Percentiles rank a stretch among this genome's conserved stretches.
These are phyloP conservation scores for Boletales sp. DNA, from an alignment of 768 basidiomycete species.

Conservation along the genomic window DNA sequence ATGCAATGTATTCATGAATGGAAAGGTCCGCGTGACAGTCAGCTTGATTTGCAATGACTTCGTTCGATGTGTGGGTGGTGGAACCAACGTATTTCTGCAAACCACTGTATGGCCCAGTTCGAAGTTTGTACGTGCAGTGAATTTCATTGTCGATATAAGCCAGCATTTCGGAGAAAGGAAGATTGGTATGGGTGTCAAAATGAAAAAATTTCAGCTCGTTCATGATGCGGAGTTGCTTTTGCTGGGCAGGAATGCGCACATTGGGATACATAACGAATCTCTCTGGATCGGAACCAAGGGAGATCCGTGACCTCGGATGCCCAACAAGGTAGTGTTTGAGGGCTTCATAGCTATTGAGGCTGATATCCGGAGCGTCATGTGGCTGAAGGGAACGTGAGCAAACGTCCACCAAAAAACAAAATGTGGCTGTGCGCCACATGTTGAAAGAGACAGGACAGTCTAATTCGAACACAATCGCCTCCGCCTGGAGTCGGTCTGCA, in stretches of 20 bases:
- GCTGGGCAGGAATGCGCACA: conserved; percentile 10
- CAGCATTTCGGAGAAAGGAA: conserved; percentile 15
- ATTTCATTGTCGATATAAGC: conserved; percentile 7
- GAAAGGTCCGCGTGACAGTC: conserved; percentile 38
- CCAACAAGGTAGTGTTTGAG: conserved; percentile 10
- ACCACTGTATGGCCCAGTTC: conserved; percentile 27
- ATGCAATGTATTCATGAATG: conserved; percentile 45
- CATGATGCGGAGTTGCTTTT: conserved; percentile 24
- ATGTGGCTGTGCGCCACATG: conserved; percentile 44
- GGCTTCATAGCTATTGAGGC: conserved; percentile 11
- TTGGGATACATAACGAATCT: conserved; percentile 14
- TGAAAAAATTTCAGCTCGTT: conserved; percentile 33
- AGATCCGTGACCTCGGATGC: conserved; percentile 17
- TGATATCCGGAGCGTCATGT: conserved; percentile 6
- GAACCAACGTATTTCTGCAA: conserved; percentile 35
- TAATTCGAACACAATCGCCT: conserved; percentile 41
- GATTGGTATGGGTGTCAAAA: conserved; percentile 23
- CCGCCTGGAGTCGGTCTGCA: conserved; percentile 7
- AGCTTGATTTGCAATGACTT: conserved; percentile 39
- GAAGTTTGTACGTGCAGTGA: conserved; percentile 34
- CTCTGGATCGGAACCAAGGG: conserved; percentile 21
- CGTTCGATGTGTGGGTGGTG: conserved; percentile 42
- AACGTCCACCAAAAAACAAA: conserved; percentile 35
- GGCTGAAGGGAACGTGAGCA: conserved; percentile 15
- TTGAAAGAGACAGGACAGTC: conserved; percentile 36